Conservation (phyloP, 2,329 filamentous ascomycete genomes). For the Aspergillus sp. region DNA sequence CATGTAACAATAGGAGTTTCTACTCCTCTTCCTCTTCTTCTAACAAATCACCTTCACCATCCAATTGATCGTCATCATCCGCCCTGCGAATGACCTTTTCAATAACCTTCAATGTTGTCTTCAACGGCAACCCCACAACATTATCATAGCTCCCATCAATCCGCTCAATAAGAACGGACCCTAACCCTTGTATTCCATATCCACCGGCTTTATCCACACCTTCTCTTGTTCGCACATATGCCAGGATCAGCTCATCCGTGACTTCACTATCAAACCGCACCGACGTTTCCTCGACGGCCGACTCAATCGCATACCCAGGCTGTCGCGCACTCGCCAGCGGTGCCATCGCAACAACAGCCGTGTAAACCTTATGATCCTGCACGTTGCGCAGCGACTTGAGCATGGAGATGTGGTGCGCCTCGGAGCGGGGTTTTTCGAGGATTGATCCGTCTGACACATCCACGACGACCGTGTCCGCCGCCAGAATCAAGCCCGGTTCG, state of each 20-base stretch:
- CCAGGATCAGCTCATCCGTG: slow-evolving; percentile 76
- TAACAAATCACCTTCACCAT: slow-evolving; percentile 25
- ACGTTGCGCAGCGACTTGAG: slow-evolving; percentile 75
- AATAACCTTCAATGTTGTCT: slow-evolving; percentile 72
- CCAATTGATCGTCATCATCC: slow-evolving; percentile 55
- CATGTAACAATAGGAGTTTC: neutral
- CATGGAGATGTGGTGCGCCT: slow-evolving; percentile 79
- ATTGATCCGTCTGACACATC: slow-evolving; percentile 65
- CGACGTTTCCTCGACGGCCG: slow-evolving; percentile 80
- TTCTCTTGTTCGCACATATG: slow-evolving; percentile 68
- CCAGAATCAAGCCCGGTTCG: slow-evolving; percentile 80
- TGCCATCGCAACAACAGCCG: slow-evolving; percentile 76
- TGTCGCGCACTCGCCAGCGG: slow-evolving; percentile 74
- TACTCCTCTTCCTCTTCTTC: slow-evolving; percentile 39
- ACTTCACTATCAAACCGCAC: slow-evolving; percentile 77
- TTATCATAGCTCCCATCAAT: slow-evolving; percentile 92
- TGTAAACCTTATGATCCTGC: slow-evolving; percentile 74
- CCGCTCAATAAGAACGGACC: slow-evolving; percentile 78
- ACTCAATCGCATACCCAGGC: slow-evolving; percentile 80
- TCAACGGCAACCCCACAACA: slow-evolving; percentile 83
- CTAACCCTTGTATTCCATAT: slow-evolving; percentile 88
- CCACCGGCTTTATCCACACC: slow-evolving; percentile 95
- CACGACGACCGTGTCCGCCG: slow-evolving; percentile 88
- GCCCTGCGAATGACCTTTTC: slow-evolving; percentile 82
- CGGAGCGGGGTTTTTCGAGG: slow-evolving; percentile 82